Conservation (phyloP, 176 grass and related monocot species). For the Aegilops umbellulata region DNA sequence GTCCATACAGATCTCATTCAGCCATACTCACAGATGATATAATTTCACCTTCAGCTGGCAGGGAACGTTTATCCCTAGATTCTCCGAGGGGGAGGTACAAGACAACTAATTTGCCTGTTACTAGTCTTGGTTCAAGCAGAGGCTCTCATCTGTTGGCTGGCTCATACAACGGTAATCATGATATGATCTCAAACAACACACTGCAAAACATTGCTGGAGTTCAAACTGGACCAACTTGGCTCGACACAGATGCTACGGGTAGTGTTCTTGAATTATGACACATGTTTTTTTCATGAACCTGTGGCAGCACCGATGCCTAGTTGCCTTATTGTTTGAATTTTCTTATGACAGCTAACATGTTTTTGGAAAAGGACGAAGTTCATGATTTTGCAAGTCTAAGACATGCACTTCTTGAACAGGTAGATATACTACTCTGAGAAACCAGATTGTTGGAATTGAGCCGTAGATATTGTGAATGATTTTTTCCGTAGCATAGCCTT, state of each 20-base stretch:
- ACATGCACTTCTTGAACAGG: conserved; percentile 86
- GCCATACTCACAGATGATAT: conserved; percentile 48
- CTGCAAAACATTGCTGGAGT: conserved; percentile 45
- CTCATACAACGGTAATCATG: conserved; percentile 55
- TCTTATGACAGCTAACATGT: conserved; percentile 58
- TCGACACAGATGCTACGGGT: conserved; percentile 79
- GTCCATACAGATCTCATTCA: conserved; percentile 54
- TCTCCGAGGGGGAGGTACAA: conserved; percentile 62
- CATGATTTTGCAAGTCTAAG: conserved; percentile 66
- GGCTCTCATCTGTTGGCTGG: conserved; percentile 57
- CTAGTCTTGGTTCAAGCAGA: conserved; percentile 79
- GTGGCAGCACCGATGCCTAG: neutral
- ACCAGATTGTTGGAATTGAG: conserved; percentile 17
- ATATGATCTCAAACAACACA: conserved; percentile 46
- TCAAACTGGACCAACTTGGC: conserved; percentile 58
- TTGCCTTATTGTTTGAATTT: conserved; percentile 46
- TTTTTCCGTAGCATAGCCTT: conserved; percentile 9
- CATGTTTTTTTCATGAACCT: conserved; percentile 9
- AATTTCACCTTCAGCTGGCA: conserved; percentile 57
- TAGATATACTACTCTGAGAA: conserved; percentile 28
- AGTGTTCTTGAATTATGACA: conserved; percentile 45
- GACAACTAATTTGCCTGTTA: conserved; percentile 42
- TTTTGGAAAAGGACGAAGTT: conserved; percentile 77
- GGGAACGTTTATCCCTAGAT: conserved; percentile 55
- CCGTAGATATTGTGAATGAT: neutral